These are phyloP conservation scores for Phaseolus lunatus DNA, from an alignment of 306 rosid species.

Conservation along the genomic window DNA sequence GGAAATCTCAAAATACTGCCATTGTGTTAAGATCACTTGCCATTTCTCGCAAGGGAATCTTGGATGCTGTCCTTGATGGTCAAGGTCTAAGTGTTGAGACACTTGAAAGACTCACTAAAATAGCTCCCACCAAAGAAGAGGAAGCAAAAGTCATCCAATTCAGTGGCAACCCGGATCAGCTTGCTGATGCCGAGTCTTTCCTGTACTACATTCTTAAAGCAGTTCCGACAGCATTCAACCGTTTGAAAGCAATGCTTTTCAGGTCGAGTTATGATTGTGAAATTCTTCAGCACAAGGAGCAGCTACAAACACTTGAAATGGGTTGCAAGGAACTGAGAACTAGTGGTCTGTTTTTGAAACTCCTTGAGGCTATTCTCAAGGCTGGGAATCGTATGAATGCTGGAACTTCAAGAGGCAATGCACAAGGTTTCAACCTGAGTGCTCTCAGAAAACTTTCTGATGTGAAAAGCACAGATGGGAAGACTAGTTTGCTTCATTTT, in stretches of 20 bases:
- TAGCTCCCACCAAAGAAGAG: conserved; percentile 78
- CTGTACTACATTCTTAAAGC: conserved; percentile 70
- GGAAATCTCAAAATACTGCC: conserved; percentile 80
- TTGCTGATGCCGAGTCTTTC: conserved; percentile 84
- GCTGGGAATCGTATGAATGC: conserved; percentile 90
- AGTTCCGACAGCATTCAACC: conserved; percentile 74
- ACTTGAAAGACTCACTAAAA: conserved; percentile 80
- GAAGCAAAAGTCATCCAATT: conserved; percentile 66
- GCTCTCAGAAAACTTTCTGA: conserved; percentile 77
- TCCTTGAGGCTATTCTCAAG: conserved; percentile 89
- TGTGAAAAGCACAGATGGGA: conserved; percentile 80
- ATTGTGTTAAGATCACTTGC: conserved; percentile 74
- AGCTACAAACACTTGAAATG: conserved; percentile 63
- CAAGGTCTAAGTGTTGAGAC: conserved; percentile 69
- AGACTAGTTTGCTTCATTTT: conserved; percentile 76
- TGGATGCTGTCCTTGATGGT: conserved; percentile 72
- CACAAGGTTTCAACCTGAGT: conserved; percentile 78
- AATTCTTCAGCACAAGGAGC: conserved; percentile 63
- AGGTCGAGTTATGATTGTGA: conserved; percentile 66
- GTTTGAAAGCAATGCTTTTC: conserved; percentile 79
- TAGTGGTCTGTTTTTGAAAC: conserved; percentile 69
- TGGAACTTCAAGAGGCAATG: conserved; percentile 87
- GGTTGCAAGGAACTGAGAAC: conserved; percentile 75
- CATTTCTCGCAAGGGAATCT: conserved; percentile 64
- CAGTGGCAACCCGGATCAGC: conserved; percentile 64